phyloP scores from a whole-genome alignment of 768 basidiomycete genomes.

The Lactarius evosmus region DNA sequence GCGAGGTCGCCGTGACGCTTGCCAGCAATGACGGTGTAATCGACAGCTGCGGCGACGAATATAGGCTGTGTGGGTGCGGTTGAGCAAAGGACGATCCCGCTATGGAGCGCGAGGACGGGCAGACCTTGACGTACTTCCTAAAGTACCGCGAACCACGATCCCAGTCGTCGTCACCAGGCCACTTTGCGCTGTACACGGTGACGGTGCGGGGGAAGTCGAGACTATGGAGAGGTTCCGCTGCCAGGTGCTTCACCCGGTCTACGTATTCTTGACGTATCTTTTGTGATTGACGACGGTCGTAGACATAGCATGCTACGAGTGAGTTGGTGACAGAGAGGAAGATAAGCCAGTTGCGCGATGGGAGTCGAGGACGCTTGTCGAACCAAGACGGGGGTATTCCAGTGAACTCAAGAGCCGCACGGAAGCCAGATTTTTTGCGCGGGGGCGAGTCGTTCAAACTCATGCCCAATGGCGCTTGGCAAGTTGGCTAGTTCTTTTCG shows the following conservation, averaged over 20 bases:
- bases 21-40: slow-evolving; percentile 81
- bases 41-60: slow-evolving; percentile 89
- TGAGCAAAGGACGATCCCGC: slow-evolving; percentile 19
- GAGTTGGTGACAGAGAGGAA: slow-evolving; percentile 78
- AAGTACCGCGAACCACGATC: slow-evolving; percentile 84
- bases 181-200: slow-evolving; percentile 82
- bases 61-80: slow-evolving; percentile 60
- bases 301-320: slow-evolving; percentile 68
- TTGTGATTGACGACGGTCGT: slow-evolving; percentile 83
- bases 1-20: slow-evolving; percentile 85
- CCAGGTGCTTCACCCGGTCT: slow-evolving; percentile 73
- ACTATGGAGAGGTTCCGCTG: slow-evolving; percentile 61
- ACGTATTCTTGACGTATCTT: slow-evolving; percentile 74
- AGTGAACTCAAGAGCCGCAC: slow-evolving; percentile 61
- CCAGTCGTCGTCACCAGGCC: slow-evolving; percentile 94
- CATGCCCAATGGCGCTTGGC: slow-evolving; percentile 3
- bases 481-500: not conserved
- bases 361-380: slow-evolving; percentile 78
- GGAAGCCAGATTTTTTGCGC: slow-evolving; percentile 49
- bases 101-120: slow-evolving; percentile 31
- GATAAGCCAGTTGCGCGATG: slow-evolving; percentile 92
- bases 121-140: slow-evolving; percentile 95
- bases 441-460: slow-evolving; percentile 10
- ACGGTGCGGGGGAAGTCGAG: slow-evolving; percentile 73
- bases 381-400: slow-evolving; percentile 72